Evolutionary conservation across 208 protist species (phyloP).

Genomic region (Spongospora subterranea): DNA sequence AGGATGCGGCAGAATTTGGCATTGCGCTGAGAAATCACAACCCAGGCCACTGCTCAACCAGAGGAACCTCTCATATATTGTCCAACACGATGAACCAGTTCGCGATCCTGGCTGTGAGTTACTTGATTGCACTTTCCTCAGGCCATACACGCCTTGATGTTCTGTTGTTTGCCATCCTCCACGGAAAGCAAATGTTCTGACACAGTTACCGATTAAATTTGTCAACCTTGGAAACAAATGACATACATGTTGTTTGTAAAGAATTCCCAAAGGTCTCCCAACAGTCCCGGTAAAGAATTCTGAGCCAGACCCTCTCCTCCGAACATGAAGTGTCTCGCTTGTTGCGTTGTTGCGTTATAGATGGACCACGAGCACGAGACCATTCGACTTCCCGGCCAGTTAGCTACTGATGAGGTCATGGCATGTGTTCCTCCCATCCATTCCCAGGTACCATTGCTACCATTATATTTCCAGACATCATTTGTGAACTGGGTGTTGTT

Average conservation of each 20-base stretch:
- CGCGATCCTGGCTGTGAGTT: neutral
- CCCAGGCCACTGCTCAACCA: constrained; percentile 7
- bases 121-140: neutral
- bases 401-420: neutral
- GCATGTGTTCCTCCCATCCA: neutral
- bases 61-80: constrained; percentile 7
- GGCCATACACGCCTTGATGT: neutral
- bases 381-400: constrained; percentile 31
- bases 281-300: neutral
- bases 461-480: neutral
- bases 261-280: constrained; percentile 26
- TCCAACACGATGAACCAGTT: constrained; percentile 44
- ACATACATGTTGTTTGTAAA: constrained; percentile 6
- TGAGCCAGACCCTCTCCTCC: neutral
- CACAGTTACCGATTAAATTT: neutral
- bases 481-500: neutral
- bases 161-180: neutral
- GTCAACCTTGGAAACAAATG: neutral
- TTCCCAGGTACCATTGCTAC: neutral
- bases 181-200: neutral
- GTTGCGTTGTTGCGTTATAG: neutral
- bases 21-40: neutral
- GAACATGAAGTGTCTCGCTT: neutral
- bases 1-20: neutral
- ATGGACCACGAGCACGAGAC: constrained; percentile 8